Conservation (phyloP, 495 filamentous ascomycete species). For the Daldinia caldariorum region DNA sequence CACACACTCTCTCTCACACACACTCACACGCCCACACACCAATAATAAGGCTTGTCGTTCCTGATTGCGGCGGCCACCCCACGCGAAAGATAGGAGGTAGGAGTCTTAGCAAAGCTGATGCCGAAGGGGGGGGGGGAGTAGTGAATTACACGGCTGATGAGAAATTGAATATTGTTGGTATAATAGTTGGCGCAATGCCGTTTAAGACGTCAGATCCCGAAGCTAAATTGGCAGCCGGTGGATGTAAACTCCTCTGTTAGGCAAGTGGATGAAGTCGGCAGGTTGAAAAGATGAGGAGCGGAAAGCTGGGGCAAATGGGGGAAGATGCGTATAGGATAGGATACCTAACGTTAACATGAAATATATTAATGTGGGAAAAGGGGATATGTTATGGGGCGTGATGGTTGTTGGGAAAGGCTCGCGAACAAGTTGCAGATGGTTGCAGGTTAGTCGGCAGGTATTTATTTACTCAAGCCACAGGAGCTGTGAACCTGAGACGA, state of each 20-base stretch:
- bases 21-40: conserved; percentile 18
- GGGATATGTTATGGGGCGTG: conserved; percentile 15
- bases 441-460: conserved; percentile 8
- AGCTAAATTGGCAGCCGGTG: conserved; percentile 36
- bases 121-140: conserved; percentile 16
- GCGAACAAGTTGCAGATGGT: conserved; percentile 32
- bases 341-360: conserved; percentile 17
- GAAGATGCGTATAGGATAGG: conserved; percentile 1
- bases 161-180: conserved; percentile 16
- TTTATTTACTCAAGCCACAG: conserved; percentile 32
- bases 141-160: conserved; percentile 37
- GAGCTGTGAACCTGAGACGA: conserved; percentile 34
- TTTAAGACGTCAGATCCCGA: conserved; percentile 43
- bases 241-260: conserved; percentile 38
- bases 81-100: conserved; percentile 23
- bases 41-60: conserved; percentile 30
- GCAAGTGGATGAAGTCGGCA: conserved; percentile 35
- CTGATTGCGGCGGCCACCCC: conserved; percentile 34
- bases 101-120: conserved; percentile 45
- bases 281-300: conserved; percentile 28
- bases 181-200: conserved; percentile 23
- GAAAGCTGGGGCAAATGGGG: conserved; percentile 15
- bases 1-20: conserved; percentile 7
- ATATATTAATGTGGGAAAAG: conserved; percentile 38
- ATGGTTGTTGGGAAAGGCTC: conserved; percentile 21